Conservation (phyloP, 129 eudicot genomes). For the Flaveria bidentis region DNA sequence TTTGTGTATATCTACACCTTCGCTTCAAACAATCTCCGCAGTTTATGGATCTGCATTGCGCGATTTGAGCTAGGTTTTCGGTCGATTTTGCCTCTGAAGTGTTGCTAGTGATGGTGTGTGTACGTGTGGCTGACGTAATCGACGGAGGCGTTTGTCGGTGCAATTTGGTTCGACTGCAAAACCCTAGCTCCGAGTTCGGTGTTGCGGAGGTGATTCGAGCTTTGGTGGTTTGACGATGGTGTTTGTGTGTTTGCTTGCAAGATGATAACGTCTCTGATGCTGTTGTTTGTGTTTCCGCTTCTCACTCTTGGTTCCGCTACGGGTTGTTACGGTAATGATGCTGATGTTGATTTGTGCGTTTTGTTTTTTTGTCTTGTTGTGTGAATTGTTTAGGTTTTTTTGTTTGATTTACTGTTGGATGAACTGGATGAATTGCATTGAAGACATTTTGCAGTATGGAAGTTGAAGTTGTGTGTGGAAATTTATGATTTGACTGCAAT, state of each 20-base stretch:
- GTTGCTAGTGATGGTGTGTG: conserved; percentile 25
- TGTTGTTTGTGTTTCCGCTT: conserved; percentile 45
- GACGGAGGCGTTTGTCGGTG: conserved; percentile 44
- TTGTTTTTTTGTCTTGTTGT: not conserved
- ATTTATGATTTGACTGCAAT: conserved; percentile 20
- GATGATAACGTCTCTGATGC: conserved; percentile 50
- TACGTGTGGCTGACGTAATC: conserved; percentile 20
- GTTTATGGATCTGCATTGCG: conserved; percentile 74
- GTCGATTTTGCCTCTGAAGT: not conserved
- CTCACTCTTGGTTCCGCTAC: conserved; percentile 49
- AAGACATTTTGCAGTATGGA: not conserved
- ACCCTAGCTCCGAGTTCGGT: conserved; percentile 51
- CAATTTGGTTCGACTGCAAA: conserved; percentile 30
- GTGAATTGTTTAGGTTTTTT: conserved; percentile 16
- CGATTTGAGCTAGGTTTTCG: conserved; percentile 42
- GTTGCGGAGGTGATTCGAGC: conserved; percentile 18
- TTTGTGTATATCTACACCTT: conserved; percentile 23
- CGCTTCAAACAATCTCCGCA: conserved; percentile 32
- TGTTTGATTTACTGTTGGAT: not conserved
- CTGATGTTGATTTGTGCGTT: not conserved
- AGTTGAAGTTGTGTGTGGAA: not conserved
- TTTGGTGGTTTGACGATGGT: conserved; percentile 49
- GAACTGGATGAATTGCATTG: not conserved
- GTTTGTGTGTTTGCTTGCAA: conserved; percentile 38
- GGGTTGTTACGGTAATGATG: conserved; percentile 49